Evolutionary conservation across 2,329 filamentous ascomycete species (phyloP), one percentile per base, ranked within the genome.

Genomic region (Aureobasidium sp.): DNA sequence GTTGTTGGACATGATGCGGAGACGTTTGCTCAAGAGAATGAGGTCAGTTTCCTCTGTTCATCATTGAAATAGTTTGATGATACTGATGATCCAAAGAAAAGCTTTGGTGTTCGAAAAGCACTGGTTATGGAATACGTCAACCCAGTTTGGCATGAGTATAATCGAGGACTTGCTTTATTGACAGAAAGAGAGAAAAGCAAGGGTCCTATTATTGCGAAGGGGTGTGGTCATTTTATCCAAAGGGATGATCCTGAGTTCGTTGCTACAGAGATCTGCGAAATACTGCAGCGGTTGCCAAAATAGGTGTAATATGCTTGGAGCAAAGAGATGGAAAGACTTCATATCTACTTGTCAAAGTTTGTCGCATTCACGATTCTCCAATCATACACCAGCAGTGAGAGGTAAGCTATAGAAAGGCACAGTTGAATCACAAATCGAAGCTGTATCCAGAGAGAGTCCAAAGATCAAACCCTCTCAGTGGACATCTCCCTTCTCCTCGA

Each of bases 211-310:
- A 75, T 79, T 45, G 81, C 80, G 0, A 71, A 74, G 8, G 73
- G 75, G 0, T 80, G 79, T 37, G 81, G 81, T 0, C 81, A 84
- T 68, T 83, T 84, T 61, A 77, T 85, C 29, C 83, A 85, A 65
- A 73, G 71, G 39, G 82, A 84, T 63, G 76, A 79, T 32, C 82
- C 82, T 3, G 70, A 62, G 1, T 73, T 79, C 61, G 79, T 82
- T 7, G 74, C 72, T 1, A 30, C 9, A 1, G 54, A 62, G 37
- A 10, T 61, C 1, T 53, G 29, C 13, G 29, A 44, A 1, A 27
- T 61, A 29, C 14, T 61, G 14, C 37, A 44, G 13, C 30, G n/a
- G 21, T 51, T 25, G 48, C 27, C 13, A 8, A 29, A 27, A n/a
- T n/a, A n/a, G n/a, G n/a, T n/a, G n/a, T n/a, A n/a, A n/a, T n/a